These are phyloP conservation scores for Phytophthora ohioensis DNA, from an alignment of 352 stramenopile genomes.

Conservation along the genomic window DNA sequence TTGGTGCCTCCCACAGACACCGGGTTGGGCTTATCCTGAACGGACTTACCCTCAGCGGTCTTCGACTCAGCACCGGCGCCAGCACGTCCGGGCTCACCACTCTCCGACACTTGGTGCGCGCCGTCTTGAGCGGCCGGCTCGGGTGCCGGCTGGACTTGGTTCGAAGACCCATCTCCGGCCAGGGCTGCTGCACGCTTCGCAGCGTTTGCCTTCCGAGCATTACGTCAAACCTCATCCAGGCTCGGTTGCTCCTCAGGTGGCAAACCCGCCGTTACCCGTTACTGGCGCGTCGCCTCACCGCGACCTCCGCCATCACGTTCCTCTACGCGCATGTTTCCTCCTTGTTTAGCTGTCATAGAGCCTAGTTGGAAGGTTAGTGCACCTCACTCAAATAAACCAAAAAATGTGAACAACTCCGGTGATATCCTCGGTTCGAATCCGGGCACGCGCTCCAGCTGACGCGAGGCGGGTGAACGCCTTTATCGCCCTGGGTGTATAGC, in stretches of 20 bases:
- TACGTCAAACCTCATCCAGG: neutral
- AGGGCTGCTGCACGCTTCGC: neutral
- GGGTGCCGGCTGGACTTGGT: neutral
- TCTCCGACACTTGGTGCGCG: neutral
- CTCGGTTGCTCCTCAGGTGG: neutral
- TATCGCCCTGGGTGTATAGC: no score
- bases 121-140: neutral
- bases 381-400: neutral
- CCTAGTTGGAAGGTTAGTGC: neutral
- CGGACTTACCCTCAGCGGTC: no score
- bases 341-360: neutral
- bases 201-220: neutral
- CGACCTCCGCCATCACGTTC: neutral
- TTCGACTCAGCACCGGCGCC: no score
- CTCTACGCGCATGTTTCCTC: neutral
- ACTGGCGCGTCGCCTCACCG: neutral
- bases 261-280: neutral
- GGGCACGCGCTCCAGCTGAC: no score
- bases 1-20: no score
- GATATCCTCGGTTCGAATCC: no score
- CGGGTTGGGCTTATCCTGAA: no score
- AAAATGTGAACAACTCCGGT: no score
- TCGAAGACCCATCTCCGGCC: neutral
- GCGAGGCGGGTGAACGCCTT: no score
- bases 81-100: neutral